Conservation (phyloP, 148 eudicot genomes). For the Rhododendron mucronatum region DNA sequence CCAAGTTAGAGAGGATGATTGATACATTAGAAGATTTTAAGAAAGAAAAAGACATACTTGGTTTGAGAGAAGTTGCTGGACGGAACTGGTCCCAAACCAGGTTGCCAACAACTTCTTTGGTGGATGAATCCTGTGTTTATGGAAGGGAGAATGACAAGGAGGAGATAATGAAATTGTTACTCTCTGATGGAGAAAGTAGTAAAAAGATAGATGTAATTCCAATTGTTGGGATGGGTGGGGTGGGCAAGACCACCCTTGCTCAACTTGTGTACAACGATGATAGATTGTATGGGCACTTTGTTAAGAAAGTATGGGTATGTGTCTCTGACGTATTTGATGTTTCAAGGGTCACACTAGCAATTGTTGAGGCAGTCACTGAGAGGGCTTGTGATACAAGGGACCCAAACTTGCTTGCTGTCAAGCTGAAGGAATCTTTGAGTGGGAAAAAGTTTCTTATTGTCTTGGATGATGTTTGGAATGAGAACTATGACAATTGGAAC, state of each 20-base stretch:
- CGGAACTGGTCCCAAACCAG: neutral
- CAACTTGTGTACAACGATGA: neutral
- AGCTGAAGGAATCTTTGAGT: no score
- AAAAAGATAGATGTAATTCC: no score
- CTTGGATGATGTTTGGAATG: no score
- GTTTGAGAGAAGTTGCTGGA: neutral
- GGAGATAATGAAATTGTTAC: no score
- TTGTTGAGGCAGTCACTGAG: neutral
- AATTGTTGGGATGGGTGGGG: no score
- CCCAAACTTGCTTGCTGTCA: no score
- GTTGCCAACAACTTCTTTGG: neutral
- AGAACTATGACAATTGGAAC: no score
- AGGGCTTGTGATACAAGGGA: no score
- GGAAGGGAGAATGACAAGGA: neutral
- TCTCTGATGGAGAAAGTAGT: no score
- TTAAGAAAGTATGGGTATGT: conserved; percentile 11
- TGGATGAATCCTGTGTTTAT: neutral
- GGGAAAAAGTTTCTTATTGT: no score
- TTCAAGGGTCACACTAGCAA: neutral
- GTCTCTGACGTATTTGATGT: neutral
- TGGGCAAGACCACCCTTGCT: no score
- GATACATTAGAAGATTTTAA: neutral
- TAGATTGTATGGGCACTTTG: neutral
- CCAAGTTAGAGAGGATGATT: neutral
- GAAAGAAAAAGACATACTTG: neutral